Percentiles rank a stretch among this genome's conserved stretches.
Evolutionary conservation across 176 grass and related monocot species (phyloP).

Genomic region (Oryza australiensis): DNA sequence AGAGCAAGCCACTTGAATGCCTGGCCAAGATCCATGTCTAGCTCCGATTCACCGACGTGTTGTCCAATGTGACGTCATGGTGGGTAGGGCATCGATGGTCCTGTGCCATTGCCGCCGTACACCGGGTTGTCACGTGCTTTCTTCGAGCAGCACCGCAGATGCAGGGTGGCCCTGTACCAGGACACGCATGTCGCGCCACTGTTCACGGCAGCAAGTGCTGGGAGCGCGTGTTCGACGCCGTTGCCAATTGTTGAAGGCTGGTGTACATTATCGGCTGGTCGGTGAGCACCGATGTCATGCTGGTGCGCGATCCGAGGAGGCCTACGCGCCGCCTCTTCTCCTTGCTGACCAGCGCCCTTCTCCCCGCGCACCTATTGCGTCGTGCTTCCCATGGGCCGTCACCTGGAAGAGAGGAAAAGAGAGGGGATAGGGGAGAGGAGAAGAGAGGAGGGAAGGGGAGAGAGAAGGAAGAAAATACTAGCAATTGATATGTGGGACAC

Average conservation of each 20-base stretch:
- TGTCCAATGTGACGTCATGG: background rate
- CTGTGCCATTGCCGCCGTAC: background rate
- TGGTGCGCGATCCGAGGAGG: conserved; percentile 38
- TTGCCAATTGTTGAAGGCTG: conserved; percentile 43
- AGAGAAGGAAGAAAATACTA: too few relatives aligned
- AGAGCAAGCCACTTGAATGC: background rate
- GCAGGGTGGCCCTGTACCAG: background rate
- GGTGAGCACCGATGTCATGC: conserved; percentile 24
- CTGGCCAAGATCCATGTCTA: background rate
- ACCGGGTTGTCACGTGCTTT: background rate
- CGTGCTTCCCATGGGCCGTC: too few relatives aligned
- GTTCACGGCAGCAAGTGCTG: background rate
- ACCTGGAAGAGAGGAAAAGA: too few relatives aligned
- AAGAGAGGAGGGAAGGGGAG: too few relatives aligned
- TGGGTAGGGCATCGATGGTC: background rate
- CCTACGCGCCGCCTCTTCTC: too few relatives aligned
- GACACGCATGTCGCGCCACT: background rate
- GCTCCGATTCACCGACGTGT: background rate
- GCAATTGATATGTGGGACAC: too few relatives aligned
- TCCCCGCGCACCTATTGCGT: too few relatives aligned
- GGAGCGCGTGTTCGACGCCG: conserved; percentile 55
- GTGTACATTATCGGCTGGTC: conserved; percentile 40
- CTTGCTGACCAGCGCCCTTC: too few relatives aligned
- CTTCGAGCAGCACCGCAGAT: background rate
- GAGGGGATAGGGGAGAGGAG: too few relatives aligned